Evolutionary conservation across 2,329 filamentous ascomycete species (phyloP), one percentile per base, ranked within the genome.

Genomic region (Fusarium heterosporum): DNA sequence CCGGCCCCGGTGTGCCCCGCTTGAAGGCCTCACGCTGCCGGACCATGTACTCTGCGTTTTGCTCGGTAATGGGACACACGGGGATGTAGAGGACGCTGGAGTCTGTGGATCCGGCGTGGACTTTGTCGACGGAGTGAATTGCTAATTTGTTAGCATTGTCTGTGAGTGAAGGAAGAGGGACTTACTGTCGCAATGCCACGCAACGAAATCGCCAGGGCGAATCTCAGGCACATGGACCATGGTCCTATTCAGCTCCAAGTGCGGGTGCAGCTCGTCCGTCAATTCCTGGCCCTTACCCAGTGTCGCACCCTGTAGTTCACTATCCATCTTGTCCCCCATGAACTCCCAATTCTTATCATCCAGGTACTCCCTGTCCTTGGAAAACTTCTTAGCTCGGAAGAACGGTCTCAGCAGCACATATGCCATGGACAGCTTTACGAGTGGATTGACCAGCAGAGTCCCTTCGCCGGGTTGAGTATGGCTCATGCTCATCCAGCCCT

Each of bases 61-160:
- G 79, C 52, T 90, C 86, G 1, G 93, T 97, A 29, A 93, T 83
- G 0, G 94, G 93, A 54, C 92, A 96, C 0, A 92, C 89, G 0
- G 94, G 93, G 55, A 97, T 97, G 73, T 97, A 97, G 61, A 97
- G 74, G 0, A 97, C 94, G 70, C 90, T 93, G 0, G 91, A 93
- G 76, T 97, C 94, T 0, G 81, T 78, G 3, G 79, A 82, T 2
- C 94, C 95, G 2, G 78, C 78, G 75, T 97, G 94, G 2, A 89
- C 82, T 68, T 87, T 89, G 79, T 97, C 94, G 1, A 97, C 94
- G 0, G 93, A 87, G 75, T 97, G 94, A 47, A 96, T 90, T 5
- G 80, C 84, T 78, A 28, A 3, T 1, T 9, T 9, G 55, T 71
- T 51, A 72, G 62, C 10, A 4, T 16, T 10, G 13, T 4, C 3